phyloP scores from a whole-genome alignment of 441 rosid species.

The Breynia disticha region DNA sequence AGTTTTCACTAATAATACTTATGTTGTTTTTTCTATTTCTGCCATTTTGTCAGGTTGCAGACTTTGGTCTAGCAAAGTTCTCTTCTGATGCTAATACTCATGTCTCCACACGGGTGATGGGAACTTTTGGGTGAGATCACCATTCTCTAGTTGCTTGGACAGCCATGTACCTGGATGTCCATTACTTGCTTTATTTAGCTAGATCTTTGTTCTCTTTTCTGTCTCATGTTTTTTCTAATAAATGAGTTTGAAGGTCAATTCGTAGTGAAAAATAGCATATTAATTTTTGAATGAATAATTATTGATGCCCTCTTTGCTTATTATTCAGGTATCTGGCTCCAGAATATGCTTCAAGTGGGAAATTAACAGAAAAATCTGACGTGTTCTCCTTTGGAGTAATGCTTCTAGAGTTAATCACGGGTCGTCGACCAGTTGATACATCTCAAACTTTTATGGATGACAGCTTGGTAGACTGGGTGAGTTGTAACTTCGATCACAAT shows the following conservation, averaged over 20 bases:
- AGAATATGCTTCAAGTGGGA: conserved; percentile 92
- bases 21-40: not conserved
- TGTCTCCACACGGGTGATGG: conserved; percentile 96
- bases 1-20: too few relatives aligned
- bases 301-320: conserved; percentile 12
- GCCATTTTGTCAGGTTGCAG: conserved; percentile 61
- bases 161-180: not conserved
- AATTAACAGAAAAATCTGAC: conserved; percentile 86
- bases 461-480: conserved; percentile 96
- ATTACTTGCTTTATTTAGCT: too few relatives aligned
- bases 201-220: too few relatives aligned
- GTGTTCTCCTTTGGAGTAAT: conserved; percentile 93
- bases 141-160: conserved; percentile 1
- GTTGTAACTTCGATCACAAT: conserved; percentile 12
- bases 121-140: conserved; percentile 83
- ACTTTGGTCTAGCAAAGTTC: conserved; percentile 91
- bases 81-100: conserved; percentile 83
- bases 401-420: conserved; percentile 90
- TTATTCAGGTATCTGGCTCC: conserved; percentile 80
- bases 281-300: not conserved
- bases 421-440: conserved; percentile 77
- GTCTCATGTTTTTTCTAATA: too few relatives aligned
- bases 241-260: too few relatives aligned
- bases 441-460: conserved; percentile 54
- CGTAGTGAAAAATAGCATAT: too few relatives aligned